Percentiles rank a stretch among this genome's conserved stretches.
phyloP scores from a whole-genome alignment of 495 filamentous ascomycete genomes.

The Podospora anserina region DNA sequence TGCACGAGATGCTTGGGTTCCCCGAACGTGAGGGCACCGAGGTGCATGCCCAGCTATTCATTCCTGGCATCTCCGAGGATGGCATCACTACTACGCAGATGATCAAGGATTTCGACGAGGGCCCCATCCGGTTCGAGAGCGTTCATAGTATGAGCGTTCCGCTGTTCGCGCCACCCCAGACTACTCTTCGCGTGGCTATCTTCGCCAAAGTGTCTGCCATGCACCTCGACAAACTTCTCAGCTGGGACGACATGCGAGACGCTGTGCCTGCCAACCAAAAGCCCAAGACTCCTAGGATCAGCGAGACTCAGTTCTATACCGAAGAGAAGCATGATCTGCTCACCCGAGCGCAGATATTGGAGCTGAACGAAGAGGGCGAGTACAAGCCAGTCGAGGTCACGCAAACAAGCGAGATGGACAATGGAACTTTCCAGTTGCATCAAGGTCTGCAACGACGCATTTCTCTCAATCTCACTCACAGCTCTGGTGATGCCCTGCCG shows the following conservation, averaged over 20 bases:
- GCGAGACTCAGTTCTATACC: conserved; percentile 86
- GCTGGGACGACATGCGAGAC: conserved; percentile 98
- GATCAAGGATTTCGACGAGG: conserved; percentile 91
- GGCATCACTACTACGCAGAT: conserved; percentile 93
- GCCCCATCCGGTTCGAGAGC: conserved; percentile 92
- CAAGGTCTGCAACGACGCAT: conserved; percentile 92
- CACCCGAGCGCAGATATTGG: conserved; percentile 78
- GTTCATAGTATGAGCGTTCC: conserved; percentile 98
- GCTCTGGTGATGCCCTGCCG: conserved; percentile 77
- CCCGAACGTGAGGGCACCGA: conserved; percentile 93
- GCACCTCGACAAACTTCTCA: conserved; percentile 95
- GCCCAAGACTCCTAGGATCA: conserved; percentile 68
- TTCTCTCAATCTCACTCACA: conserved; percentile 80
- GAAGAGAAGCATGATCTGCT: conserved; percentile 95
- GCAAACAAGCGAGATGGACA: conserved; percentile 75
- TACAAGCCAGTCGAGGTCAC: conserved; percentile 91
- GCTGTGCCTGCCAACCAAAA: conserved; percentile 51
- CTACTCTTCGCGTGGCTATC: conserved; percentile 81
- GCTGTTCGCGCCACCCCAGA: conserved; percentile 70
- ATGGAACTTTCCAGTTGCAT: conserved; percentile 88
- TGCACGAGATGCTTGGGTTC: conserved; percentile 96
- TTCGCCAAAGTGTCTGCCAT: conserved; percentile 88
- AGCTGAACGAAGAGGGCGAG: conserved; percentile 84
- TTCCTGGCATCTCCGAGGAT: conserved; percentile 87
- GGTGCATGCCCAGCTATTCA: conserved; percentile 92